Evolutionary conservation across 139 green algal genomes (phyloP), one percentile per base, ranked within the genome.

Genomic region (Volvox africanus): DNA sequence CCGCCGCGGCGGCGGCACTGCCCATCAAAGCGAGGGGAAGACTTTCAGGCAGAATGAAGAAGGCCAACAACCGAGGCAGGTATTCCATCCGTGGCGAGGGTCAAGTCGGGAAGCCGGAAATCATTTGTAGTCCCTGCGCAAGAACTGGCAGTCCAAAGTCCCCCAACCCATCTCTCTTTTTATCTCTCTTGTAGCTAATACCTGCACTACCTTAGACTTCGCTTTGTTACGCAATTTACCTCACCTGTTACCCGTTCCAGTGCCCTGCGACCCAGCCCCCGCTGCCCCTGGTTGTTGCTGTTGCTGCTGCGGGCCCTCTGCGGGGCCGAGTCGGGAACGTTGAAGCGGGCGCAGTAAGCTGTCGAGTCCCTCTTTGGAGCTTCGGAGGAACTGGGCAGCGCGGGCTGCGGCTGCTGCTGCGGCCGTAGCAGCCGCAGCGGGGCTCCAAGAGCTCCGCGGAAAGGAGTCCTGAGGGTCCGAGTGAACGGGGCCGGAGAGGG

Each of bases 351-450:
- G 79, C 44, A 95, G 62, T 68, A 95, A 86, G 2, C 81, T 86
- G 24, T 93, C 88, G 18, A 93, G 33, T 32, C 82, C 86, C 78
- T 95, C 93, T 26, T 82, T 75, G 26, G 87, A 92, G 24, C 33
- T 30, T 14, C 93, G 68, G 55, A 95, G 91, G 93, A 89, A 95
- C 5, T 88, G 62, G 1, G 68, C 91, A 16, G 93, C 93, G 26
- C 91, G 90, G 0, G 91, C 91, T 0, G 93, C 93, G 22, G 93
- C 93, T 0, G 93, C 91, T 0, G 91, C 89, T 0, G 93, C 93
- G 26, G 93, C 91, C 0, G 79, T 61, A 0, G 93, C 91, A 0
- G 92, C 88, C 35, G 87, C 87, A 0, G 87, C 87, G 33, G 87
- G 87, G 76, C 75, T 91, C 76, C 76, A 85, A 26, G 87, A 61